Percentiles rank a stretch among this genome's conserved stretches.
Conservation (phyloP, 805 yeast species). For the Ogataea paradorogensis region DNA sequence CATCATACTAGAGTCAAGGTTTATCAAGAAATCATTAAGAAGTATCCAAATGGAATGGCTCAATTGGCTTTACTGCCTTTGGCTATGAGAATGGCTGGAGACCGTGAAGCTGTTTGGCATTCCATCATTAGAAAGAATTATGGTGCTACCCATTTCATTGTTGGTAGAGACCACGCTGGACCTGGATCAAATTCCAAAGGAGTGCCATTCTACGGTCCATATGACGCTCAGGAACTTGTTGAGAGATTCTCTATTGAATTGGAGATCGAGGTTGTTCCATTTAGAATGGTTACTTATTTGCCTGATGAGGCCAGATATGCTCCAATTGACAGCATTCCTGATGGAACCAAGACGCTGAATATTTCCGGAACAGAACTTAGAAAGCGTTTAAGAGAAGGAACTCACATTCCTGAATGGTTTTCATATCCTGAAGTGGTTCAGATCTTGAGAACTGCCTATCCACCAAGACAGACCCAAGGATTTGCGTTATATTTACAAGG, state of each 20-base stretch:
- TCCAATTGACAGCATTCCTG: constrained; percentile 88
- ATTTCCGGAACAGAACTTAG: constrained; percentile 90
- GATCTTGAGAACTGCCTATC: constrained; percentile 87
- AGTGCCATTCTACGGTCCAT: constrained; percentile 93
- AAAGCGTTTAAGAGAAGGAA: constrained; percentile 79
- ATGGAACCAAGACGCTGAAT: constrained; percentile 77
- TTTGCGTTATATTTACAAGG: constrained; percentile 72
- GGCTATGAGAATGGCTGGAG: constrained; percentile 99
- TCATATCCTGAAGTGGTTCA: constrained; percentile 94
- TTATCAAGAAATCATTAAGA: constrained; percentile 85
- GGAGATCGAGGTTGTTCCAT: constrained; percentile 88
- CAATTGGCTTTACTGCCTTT: constrained; percentile 82
- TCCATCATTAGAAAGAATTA: constrained; percentile 94
- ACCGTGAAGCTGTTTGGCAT: constrained; percentile 97
- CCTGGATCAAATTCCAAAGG: constrained; percentile 89
- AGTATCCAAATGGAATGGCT: constrained; percentile 94
- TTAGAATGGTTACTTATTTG: constrained; percentile 93
- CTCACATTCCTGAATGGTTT: constrained; percentile 93
- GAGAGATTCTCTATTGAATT: constrained; percentile 72
- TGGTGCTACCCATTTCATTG: constrained; percentile 96
- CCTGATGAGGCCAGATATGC: constrained; percentile 95
- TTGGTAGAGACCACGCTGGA: constrained; percentile 98
- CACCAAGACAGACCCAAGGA: constrained; percentile 88
- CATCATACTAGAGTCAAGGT: constrained; percentile 97
- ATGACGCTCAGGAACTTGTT: constrained; percentile 91